phyloP scores from a whole-genome alignment of 2,329 filamentous ascomycete species.

The Sclerotinia spermophila region DNA sequence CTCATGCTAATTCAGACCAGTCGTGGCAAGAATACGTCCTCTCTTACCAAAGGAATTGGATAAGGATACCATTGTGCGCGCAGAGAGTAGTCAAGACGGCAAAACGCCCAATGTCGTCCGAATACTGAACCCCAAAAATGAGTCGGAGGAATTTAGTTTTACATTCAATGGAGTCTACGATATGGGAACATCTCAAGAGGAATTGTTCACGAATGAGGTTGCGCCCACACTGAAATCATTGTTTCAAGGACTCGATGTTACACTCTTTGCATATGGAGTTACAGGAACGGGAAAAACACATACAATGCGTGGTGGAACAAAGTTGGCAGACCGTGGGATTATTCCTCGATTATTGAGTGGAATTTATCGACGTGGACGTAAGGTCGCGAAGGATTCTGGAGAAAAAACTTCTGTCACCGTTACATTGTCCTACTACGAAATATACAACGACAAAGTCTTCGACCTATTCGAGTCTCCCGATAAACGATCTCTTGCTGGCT shows the following conservation, averaged over 20 bases:
- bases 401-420: constrained; percentile 70
- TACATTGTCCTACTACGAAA: constrained; percentile 87
- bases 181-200: constrained; percentile 73
- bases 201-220: constrained; percentile 90
- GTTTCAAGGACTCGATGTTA: constrained; percentile 84
- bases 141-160: constrained; percentile 86
- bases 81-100: constrained; percentile 59
- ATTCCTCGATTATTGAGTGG: constrained; percentile 82
- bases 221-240: constrained; percentile 86
- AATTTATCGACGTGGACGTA: constrained; percentile 81
- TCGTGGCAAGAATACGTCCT: constrained; percentile 87
- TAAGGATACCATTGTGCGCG: constrained; percentile 78
- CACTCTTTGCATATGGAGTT: constrained; percentile 88
- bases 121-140: constrained; percentile 93
- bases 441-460: constrained; percentile 94
- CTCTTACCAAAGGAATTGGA: constrained; percentile 81
- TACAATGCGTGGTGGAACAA: constrained; percentile 90
- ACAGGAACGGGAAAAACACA: constrained; percentile 94
- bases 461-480: constrained; percentile 86
- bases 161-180: constrained; percentile 94
- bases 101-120: constrained; percentile 67
- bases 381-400: constrained; percentile 74
- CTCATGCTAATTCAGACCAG: constrained; percentile 59
- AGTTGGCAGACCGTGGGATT: constrained; percentile 78
- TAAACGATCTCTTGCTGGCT: constrained; percentile 69